phyloP scores from a whole-genome alignment of 2,329 filamentous ascomycete species.

The Diaporthe destruens region DNA sequence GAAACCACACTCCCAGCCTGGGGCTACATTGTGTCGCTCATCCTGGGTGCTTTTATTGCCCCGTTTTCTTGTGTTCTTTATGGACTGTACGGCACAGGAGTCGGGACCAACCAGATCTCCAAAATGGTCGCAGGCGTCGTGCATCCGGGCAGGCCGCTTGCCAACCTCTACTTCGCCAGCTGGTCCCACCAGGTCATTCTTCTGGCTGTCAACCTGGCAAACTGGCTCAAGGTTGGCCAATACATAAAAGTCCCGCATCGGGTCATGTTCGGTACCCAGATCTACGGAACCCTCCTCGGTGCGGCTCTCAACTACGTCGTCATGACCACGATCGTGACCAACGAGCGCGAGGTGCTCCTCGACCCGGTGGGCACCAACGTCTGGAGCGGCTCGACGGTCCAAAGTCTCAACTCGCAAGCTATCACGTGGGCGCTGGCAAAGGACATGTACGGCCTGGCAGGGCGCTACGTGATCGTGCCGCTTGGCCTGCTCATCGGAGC shows the following conservation, averaged over 20 bases:
- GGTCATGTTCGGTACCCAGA: slow-evolving; percentile 44
- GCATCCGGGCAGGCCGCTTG: slow-evolving; percentile 9
- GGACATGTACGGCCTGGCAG: slow-evolving; percentile 52
- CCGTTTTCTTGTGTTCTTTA: slow-evolving; percentile 8
- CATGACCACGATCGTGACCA: slow-evolving; percentile 53
- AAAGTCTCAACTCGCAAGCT: slow-evolving; percentile 55
- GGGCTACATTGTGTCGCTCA: slow-evolving; percentile 17
- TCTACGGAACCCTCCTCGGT: slow-evolving; percentile 51
- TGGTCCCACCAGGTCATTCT: slow-evolving; percentile 25
- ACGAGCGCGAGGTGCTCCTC: slow-evolving; percentile 52
- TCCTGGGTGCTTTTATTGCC: slow-evolving; percentile 13
- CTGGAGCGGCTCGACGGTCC: slow-evolving; percentile 55
- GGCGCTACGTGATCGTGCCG: slow-evolving; percentile 52
- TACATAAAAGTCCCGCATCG: slow-evolving; percentile 35
- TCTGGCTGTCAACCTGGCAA: background rate
- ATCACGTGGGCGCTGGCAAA: slow-evolving; percentile 47
- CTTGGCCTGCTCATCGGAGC: slow-evolving; percentile 54
- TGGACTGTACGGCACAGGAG: background rate
- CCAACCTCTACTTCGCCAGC: slow-evolving; percentile 23
- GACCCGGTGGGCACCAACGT: slow-evolving; percentile 55
- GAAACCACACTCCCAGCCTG: slow-evolving; percentile 9
- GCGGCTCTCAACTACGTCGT: slow-evolving; percentile 55
- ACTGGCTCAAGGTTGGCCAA: slow-evolving; percentile 37
- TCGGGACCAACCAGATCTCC: slow-evolving; percentile 18
- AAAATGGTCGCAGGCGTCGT: slow-evolving; percentile 28